A percentile compares a stretch with the other conserved stretches of the same genome.
Evolutionary conservation across 192 early-diverging fungal species (phyloP).

Genomic region (Irineochytrium annulatum): DNA sequence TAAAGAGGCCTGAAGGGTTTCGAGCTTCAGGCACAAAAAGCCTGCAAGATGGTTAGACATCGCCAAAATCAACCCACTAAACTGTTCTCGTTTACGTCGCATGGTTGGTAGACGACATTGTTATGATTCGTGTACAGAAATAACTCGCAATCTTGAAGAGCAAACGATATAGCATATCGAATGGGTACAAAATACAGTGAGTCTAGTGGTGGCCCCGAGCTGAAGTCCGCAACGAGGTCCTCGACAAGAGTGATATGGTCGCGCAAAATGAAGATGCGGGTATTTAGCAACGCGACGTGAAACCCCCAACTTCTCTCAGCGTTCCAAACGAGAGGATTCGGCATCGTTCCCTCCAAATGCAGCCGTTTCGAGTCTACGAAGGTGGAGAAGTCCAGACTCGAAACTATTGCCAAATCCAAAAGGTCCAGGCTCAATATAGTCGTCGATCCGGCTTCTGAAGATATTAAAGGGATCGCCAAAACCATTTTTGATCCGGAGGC

Average conservation of each 20-base stretch:
- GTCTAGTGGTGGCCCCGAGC: constrained; percentile 37
- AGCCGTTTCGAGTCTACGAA: constrained; percentile 47
- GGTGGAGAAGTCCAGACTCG: constrained; percentile 67
- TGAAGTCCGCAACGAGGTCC: constrained; percentile 69
- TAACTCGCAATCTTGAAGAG: constrained; percentile 44
- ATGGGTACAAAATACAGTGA: constrained; percentile 63
- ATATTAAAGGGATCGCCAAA: constrained; percentile 57
- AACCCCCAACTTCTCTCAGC: constrained; percentile 62
- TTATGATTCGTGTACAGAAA: constrained; percentile 69
- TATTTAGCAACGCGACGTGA: constrained; percentile 36
- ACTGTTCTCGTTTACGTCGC: constrained; percentile 70
- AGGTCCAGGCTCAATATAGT: constrained; percentile 48
- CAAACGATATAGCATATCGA: constrained; percentile 54
- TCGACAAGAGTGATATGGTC: constrained; percentile 74
- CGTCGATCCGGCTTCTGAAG: constrained; percentile 49
- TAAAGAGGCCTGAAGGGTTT: not conserved
- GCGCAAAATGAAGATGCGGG: constrained; percentile 61
- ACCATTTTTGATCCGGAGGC: constrained; percentile 39
- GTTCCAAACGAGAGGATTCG: constrained; percentile 71
- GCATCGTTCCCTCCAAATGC: constrained; percentile 52
- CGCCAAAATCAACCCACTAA: constrained; percentile 23
- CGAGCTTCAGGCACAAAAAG: not conserved
- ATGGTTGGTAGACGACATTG: constrained; percentile 73
- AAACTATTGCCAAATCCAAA: constrained; percentile 41
- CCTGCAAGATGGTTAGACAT: not conserved